A percentile compares a stretch with the other conserved stretches of the same genome.
These are phyloP conservation scores for Ophiostoma australiae DNA, from an alignment of 2,329 filamentous ascomycete species.

Conservation along the genomic window DNA sequence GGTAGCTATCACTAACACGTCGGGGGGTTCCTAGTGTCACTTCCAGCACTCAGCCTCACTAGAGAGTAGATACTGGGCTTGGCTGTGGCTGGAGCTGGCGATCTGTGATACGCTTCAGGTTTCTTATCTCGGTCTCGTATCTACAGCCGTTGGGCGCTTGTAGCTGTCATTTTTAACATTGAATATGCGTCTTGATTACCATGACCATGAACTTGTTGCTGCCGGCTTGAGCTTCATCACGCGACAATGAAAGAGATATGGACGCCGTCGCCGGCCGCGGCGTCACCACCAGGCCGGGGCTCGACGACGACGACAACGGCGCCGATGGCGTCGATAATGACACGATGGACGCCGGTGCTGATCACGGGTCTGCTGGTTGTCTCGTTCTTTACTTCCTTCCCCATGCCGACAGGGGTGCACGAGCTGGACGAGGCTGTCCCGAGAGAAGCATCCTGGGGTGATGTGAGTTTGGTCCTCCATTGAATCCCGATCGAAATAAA, in stretches of 20 bases:
- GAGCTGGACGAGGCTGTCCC: not conserved
- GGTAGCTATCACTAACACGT: not conserved
- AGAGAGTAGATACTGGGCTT: not conserved
- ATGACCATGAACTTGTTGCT: not conserved
- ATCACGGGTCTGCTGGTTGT: not conserved
- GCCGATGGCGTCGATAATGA: not conserved
- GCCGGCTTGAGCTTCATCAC: too few relatives aligned
- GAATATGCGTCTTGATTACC: not conserved
- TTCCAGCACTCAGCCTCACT: not conserved
- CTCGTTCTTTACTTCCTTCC: not conserved
- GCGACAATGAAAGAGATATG: conserved; percentile 2
- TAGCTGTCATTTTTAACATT: not conserved
- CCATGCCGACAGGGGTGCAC: not conserved
- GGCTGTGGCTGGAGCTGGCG: not conserved
- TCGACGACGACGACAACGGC: not conserved
- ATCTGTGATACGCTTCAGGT: conserved; percentile 1
- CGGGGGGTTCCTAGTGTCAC: not conserved
- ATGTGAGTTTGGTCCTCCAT: not conserved
- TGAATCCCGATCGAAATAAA: too few relatives aligned
- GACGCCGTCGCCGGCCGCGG: conserved; percentile 6
- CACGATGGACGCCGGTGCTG: not conserved
- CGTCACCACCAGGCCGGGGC: not conserved
- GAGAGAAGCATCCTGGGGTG: not conserved
- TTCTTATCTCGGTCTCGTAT: not conserved
- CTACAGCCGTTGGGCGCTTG: not conserved